A percentile compares a stretch with the other conserved stretches of the same genome.
These are phyloP conservation scores for Eutrema japonicum DNA, from an alignment of 345 rosid genomes.

Conservation along the genomic window DNA sequence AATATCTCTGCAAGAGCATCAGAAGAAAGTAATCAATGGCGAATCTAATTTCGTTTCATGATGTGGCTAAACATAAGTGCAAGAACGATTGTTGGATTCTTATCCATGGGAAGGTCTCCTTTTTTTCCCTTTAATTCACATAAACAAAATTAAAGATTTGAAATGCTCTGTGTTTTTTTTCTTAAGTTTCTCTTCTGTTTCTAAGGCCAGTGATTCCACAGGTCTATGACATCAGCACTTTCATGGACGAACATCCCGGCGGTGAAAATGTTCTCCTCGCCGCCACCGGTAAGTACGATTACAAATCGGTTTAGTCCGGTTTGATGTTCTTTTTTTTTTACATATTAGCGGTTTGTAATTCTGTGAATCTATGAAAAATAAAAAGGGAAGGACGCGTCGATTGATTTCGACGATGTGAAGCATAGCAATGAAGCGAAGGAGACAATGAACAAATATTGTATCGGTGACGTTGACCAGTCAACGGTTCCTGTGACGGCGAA, in stretches of 20 bases:
- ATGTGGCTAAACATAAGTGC: conserved; percentile 58
- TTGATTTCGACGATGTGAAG: conserved; percentile 74
- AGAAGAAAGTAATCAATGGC: conserved; percentile 37
- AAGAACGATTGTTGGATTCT: conserved; percentile 68
- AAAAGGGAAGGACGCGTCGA: conserved; percentile 78
- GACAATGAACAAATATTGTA: conserved; percentile 61
- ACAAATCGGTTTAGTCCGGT: conserved; percentile 17
- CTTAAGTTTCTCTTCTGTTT: neutral
- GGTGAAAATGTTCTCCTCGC: conserved; percentile 83
- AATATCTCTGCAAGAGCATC: neutral
- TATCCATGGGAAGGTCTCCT: conserved; percentile 66
- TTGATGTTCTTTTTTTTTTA: neutral
- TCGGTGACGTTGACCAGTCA: conserved; percentile 65
- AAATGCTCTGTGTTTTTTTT: conserved; percentile 1
- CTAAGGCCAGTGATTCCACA: conserved; percentile 29
- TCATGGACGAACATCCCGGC: conserved; percentile 88
- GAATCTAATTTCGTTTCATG: conserved; percentile 51
- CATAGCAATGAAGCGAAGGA: conserved; percentile 72
- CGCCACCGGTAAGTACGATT: conserved; percentile 55
- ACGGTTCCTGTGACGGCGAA: conserved; percentile 54
- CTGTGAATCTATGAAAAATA: neutral
- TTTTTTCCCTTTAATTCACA: neutral
- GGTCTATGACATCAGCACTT: conserved; percentile 83
- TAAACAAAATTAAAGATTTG: neutral
- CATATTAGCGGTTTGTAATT: neutral